A percentile compares a stretch with the other conserved stretches of the same genome.
phyloP scores from a whole-genome alignment of 768 basidiomycete genomes.

The Tricholoma sp. region DNA sequence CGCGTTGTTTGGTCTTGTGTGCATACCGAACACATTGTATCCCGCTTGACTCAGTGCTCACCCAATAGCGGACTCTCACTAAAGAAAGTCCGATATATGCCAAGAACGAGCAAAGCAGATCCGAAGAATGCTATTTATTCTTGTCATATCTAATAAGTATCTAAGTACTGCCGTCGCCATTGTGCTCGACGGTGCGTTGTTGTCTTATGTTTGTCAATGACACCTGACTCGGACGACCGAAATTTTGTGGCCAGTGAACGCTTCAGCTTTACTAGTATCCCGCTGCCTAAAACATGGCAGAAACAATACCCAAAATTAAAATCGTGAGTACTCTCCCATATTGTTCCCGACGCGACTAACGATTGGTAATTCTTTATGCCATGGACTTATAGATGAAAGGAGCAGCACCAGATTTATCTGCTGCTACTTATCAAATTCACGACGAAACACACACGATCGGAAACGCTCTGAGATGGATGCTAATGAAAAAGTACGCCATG shows the following conservation, averaged over 20 bases:
- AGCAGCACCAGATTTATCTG: conserved; percentile 73
- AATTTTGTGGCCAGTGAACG: no score
- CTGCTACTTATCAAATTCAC: conserved; percentile 87
- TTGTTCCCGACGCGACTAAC: background rate
- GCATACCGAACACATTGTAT: background rate
- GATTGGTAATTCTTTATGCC: background rate
- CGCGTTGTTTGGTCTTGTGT: conserved; percentile 15
- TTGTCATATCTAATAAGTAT: no score
- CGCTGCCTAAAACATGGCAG: conserved; percentile 23
- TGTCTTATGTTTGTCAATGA: conserved; percentile 6
- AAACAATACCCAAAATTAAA: conserved; percentile 36
- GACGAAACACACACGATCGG: conserved; percentile 97
- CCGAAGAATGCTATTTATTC: no score
- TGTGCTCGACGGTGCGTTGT: conserved; percentile 8
- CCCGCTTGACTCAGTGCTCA: background rate
- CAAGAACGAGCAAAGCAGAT: background rate
- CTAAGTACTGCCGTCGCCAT: background rate
- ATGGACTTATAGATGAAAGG: conserved; percentile 64
- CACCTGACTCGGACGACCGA: background rate
- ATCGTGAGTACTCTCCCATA: conserved; percentile 25
- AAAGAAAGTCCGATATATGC: background rate
- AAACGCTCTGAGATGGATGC: conserved; percentile 93
- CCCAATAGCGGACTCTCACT: background rate
- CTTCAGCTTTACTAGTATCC: no score
- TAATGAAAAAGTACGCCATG: conserved; percentile 91